These are phyloP conservation scores for Pythium graminicola DNA, from an alignment of 352 stramenopile genomes.

Conservation along the genomic window DNA sequence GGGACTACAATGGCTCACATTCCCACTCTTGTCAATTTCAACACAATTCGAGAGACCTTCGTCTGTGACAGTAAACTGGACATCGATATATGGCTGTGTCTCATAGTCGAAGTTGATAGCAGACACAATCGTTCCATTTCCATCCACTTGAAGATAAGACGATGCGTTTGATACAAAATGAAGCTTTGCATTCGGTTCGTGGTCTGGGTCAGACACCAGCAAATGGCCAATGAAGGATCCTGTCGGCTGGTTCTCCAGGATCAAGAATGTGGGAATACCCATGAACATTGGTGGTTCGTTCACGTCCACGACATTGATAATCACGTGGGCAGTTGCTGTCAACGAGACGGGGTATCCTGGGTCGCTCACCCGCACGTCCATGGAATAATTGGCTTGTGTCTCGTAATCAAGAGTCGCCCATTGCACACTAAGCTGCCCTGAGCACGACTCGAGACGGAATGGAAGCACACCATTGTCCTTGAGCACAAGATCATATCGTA, in stretches of 20 bases:
- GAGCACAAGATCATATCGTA: constrained; percentile 41
- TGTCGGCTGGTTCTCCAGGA: constrained; percentile 34
- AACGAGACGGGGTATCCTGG: constrained; percentile 33
- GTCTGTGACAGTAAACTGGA: constrained; percentile 35
- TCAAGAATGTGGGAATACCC: constrained; percentile 22
- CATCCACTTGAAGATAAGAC: constrained; percentile 19
- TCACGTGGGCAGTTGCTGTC: constrained; percentile 23
- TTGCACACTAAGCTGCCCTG: constrained; percentile 41
- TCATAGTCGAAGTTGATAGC: constrained; percentile 33
- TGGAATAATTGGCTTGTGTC: constrained; percentile 26
- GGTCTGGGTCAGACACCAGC: constrained; percentile 32
- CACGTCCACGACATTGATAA: constrained; percentile 35
- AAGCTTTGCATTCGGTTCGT: constrained; percentile 4
- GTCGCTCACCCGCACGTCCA: constrained; percentile 41
- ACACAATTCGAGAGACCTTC: constrained; percentile 22
- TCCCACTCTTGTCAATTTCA: neutral
- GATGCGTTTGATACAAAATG: constrained; percentile 34
- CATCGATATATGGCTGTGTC: constrained; percentile 19
- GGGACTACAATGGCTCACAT: constrained; percentile 15
- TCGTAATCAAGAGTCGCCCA: constrained; percentile 47
- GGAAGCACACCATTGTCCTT: constrained; percentile 32
- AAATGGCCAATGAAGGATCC: constrained; percentile 32
- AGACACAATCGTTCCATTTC: constrained; percentile 17
- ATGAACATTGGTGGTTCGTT: constrained; percentile 43
- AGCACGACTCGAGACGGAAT: constrained; percentile 50